Percentiles rank a stretch among this genome's conserved stretches.
These are phyloP conservation scores for Fusarium foetens DNA, from an alignment of 2,329 filamentous ascomycete species.

Conservation along the genomic window DNA sequence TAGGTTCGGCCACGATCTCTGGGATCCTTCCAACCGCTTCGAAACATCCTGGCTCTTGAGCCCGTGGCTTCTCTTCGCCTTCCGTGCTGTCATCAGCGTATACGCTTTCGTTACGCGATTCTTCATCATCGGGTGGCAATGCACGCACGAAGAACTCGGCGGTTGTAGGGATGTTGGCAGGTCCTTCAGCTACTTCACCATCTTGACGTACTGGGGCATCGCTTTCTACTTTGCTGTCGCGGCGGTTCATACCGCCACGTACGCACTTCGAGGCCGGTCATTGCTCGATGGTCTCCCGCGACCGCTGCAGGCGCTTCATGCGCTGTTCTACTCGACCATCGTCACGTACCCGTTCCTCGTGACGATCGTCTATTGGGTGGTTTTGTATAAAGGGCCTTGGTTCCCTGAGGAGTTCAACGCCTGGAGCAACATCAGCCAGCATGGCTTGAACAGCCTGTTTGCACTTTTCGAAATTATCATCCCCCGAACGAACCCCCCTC, in stretches of 20 bases:
- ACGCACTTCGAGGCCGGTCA: constrained; percentile 64
- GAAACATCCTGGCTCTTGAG: constrained; percentile 84
- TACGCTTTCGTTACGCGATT: constrained; percentile 78
- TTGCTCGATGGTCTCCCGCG: constrained; percentile 70
- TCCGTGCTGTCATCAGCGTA: constrained; percentile 66
- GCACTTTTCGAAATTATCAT: constrained; percentile 80
- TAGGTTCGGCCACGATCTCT: constrained; percentile 55
- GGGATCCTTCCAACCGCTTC: constrained; percentile 72
- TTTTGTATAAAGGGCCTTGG: constrained; percentile 65
- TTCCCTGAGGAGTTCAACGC: constrained; percentile 61
- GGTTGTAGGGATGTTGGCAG: constrained; percentile 59
- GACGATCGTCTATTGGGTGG: constrained; percentile 75
- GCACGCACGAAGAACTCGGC: constrained; percentile 58
- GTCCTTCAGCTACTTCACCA: constrained; percentile 85
- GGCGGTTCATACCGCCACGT: constrained; percentile 74
- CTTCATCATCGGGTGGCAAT: constrained; percentile 74
- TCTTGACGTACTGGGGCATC: constrained; percentile 83
- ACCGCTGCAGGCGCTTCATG: constrained; percentile 71
- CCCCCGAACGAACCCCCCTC: constrained; percentile 69
- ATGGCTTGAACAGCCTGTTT: constrained; percentile 78
- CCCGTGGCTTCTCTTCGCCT: constrained; percentile 68
- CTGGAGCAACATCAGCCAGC: constrained; percentile 77
- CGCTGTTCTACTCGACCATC: constrained; percentile 70
- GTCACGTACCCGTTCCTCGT: constrained; percentile 75
- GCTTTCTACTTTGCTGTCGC: constrained; percentile 80